Conservation (phyloP, 345 rosid species). For the Corymbia maculata region DNA sequence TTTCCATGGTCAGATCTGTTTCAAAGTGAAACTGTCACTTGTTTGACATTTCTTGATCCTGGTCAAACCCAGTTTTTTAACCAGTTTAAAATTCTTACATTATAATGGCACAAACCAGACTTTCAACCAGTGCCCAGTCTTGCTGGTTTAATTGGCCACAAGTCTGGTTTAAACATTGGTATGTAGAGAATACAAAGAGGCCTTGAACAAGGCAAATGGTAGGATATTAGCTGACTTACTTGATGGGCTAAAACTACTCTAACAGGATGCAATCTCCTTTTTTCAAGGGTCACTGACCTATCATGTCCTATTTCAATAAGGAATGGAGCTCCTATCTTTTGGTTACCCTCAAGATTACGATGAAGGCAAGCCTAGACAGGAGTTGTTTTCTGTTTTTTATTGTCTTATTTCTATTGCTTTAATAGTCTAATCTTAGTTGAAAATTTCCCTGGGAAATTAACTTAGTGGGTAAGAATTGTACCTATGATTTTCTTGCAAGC, state of each 20-base stretch:
- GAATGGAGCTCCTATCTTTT: neutral
- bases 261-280: neutral
- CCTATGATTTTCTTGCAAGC: slow-evolving; percentile 20
- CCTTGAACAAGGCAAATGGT: neutral
- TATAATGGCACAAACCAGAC: neutral
- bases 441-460: neutral
- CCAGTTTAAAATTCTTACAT: neutral
- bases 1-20: neutral
- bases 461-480: neutral
- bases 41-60: neutral
- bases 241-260: neutral
- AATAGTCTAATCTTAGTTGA: neutral
- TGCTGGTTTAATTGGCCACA: neutral
- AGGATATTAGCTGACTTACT: neutral
- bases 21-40: neutral
- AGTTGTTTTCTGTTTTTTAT: neutral
- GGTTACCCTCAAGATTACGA: neutral
- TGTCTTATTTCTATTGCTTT: neutral
- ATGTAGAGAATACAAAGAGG: neutral
- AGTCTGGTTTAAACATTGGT: neutral
- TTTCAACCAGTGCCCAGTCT: neutral
- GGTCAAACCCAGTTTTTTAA: neutral
- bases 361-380: neutral
- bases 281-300: neutral
- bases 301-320: neutral